Percentiles rank a stretch among this genome's conserved stretches.
These are phyloP conservation scores for Aspergillus alliaceus DNA, from an alignment of 2,329 filamentous ascomycete genomes.

Conservation along the genomic window DNA sequence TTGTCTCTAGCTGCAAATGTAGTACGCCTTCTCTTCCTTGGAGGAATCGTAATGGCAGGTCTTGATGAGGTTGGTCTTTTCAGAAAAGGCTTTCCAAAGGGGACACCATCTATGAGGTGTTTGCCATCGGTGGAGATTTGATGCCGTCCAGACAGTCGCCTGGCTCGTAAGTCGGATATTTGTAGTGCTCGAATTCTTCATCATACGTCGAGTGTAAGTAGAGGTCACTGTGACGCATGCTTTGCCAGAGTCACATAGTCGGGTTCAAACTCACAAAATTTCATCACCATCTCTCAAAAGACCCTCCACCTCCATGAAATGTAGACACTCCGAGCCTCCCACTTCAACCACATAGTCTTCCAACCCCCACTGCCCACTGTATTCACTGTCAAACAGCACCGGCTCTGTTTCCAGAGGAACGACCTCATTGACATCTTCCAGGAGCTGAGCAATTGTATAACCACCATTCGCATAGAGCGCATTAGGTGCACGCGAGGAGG, in stretches of 20 bases:
- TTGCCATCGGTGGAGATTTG: slow-evolving; percentile 78
- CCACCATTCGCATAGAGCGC: slow-evolving; percentile 47
- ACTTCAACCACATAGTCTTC: slow-evolving; percentile 89
- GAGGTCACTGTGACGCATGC: not conserved
- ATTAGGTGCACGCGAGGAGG: slow-evolving; percentile 36
- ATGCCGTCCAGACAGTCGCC: slow-evolving; percentile 72
- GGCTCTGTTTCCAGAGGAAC: slow-evolving; percentile 73
- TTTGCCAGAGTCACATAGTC: too few relatives aligned
- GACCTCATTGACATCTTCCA: slow-evolving; percentile 75
- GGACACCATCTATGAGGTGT: slow-evolving; percentile 80
- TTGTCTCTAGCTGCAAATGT: slow-evolving; percentile 29
- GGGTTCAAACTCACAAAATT: slow-evolving; percentile 60
- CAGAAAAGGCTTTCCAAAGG: slow-evolving; percentile 75
- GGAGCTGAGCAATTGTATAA: slow-evolving; percentile 71
- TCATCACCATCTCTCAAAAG: slow-evolving; percentile 81
- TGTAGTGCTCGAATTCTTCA: slow-evolving; percentile 74
- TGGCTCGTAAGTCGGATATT: slow-evolving; percentile 69
- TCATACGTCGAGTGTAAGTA: not conserved
- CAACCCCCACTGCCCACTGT: slow-evolving; percentile 68
- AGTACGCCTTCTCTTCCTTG: slow-evolving; percentile 65
- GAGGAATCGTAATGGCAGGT: slow-evolving; percentile 69
- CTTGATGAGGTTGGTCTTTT: slow-evolving; percentile 57
- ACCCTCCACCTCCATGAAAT: slow-evolving; percentile 71
- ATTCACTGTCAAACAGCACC: slow-evolving; percentile 29
- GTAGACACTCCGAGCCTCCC: slow-evolving; percentile 80